Conservation (phyloP, 768 basidiomycete species). For the Leccinum pellstonianum region DNA sequence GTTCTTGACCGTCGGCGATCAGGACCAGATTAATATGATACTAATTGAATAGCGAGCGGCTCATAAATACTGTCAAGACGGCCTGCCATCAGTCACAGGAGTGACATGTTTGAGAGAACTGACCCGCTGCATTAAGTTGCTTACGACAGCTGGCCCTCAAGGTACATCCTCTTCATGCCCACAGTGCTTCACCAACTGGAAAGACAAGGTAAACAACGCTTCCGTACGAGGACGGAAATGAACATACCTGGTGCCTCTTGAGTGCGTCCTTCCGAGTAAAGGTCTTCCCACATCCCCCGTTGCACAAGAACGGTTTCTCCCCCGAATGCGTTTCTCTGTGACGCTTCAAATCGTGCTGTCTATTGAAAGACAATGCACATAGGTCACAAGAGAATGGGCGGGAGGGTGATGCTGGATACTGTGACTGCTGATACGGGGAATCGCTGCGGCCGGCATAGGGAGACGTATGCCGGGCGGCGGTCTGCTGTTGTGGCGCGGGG, state of each 20-base stretch:
- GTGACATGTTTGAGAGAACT: conserved; percentile 14
- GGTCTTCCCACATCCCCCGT: conserved; percentile 82
- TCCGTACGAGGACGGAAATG: conserved; percentile 4
- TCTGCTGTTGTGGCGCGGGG: conserved; percentile 25
- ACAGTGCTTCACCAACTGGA: conserved; percentile 74
- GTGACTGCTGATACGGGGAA: conserved; percentile 31
- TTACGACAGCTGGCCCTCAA: conserved; percentile 24
- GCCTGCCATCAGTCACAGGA: conserved; percentile 21
- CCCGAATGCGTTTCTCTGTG: conserved; percentile 84
- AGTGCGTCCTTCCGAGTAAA: conserved; percentile 86
- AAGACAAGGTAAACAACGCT: conserved; percentile 15
- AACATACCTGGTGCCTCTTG: conserved; percentile 77
- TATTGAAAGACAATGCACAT: conserved; percentile 80
- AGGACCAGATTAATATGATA: conserved; percentile 26
- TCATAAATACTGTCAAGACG: conserved; percentile 15
- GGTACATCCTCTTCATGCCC: conserved; percentile 60
- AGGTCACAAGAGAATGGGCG: conserved; percentile 69
- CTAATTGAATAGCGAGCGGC: conserved; percentile 22
- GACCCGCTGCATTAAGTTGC: conserved; percentile 12
- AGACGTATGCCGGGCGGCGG: conserved; percentile 22
- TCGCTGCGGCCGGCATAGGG: conserved; percentile 38
- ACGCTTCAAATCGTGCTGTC: conserved; percentile 82
- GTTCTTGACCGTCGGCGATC: conserved; percentile 19
- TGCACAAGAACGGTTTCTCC: conserved; percentile 81
- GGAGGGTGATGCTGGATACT: conserved; percentile 57